Conservation (phyloP, 2,329 filamentous ascomycete genomes). For the Colletotrichum sp. region DNA sequence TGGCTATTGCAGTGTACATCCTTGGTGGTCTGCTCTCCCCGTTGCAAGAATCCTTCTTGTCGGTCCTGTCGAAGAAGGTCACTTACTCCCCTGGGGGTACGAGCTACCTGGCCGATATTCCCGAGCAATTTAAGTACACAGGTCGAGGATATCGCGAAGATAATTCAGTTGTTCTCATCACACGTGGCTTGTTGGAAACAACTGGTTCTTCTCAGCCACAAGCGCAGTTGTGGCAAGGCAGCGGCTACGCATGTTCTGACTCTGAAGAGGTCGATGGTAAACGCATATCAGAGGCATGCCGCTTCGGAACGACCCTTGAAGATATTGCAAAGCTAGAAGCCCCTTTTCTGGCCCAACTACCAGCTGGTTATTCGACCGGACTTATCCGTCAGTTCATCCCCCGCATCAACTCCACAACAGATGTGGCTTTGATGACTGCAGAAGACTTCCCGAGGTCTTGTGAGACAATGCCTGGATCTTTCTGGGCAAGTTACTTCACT, state of each 20-base stretch:
- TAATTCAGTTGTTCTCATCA: neutral
- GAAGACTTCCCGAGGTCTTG: neutral
- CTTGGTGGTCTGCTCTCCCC: neutral
- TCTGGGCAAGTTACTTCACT: neutral
- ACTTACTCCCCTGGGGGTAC: neutral
- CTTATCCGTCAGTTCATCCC: neutral
- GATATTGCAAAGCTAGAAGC: neutral
- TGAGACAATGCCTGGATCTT: neutral
- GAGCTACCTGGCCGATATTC: neutral
- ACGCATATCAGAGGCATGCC: neutral
- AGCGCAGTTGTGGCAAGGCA: neutral
- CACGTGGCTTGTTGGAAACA: neutral
- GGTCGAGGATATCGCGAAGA: neutral
- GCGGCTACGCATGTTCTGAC: neutral
- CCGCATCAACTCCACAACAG: neutral
- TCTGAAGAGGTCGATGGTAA: neutral
- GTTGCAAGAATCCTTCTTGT: neutral
- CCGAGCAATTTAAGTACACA: neutral
- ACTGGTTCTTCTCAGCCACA: neutral
- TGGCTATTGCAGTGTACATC: neutral
- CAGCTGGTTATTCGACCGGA: neutral
- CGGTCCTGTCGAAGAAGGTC: neutral
- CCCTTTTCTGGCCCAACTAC: neutral
- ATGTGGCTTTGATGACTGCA: neutral
- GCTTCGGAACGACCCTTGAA: neutral